Conservation (phyloP, 192 early-diverging fungal species). For the Backusella circina region DNA sequence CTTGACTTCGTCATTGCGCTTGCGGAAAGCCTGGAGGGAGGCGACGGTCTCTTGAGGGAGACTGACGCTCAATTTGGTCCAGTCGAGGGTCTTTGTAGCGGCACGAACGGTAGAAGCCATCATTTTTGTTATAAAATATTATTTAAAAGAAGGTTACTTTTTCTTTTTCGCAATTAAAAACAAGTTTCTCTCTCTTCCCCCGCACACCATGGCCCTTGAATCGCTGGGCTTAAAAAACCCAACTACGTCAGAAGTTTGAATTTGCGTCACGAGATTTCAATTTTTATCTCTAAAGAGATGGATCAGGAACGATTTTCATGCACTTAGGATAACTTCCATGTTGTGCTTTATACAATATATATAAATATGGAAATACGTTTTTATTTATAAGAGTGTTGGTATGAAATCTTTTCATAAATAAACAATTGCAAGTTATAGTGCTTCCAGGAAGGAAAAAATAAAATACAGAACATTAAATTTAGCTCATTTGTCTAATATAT, state of each 20-base stretch:
- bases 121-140: not conserved
- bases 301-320: not conserved
- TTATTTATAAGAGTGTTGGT: too few species aligned
- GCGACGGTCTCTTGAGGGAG: constrained; percentile 88
- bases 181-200: not conserved
- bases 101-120: constrained; percentile 52
- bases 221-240: not conserved
- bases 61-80: constrained; percentile 79
- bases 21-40: constrained; percentile 86
- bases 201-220: constrained; percentile 1
- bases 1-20: constrained; percentile 89
- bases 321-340: too few species aligned
- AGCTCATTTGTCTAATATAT: too few species aligned
- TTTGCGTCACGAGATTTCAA: not conserved
- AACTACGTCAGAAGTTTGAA: not conserved
- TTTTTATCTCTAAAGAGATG: not conserved
- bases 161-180: not conserved
- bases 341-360: not conserved
- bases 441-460: too few species aligned
- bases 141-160: not conserved
- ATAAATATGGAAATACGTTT: not conserved
- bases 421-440: too few species aligned
- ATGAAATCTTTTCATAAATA: too few species aligned
- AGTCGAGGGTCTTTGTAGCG: constrained; percentile 71
- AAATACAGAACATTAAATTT: too few species aligned